These are phyloP conservation scores for Pleurotus citrinopileatus DNA, from an alignment of 768 basidiomycete genomes.

Conservation along the genomic window DNA sequence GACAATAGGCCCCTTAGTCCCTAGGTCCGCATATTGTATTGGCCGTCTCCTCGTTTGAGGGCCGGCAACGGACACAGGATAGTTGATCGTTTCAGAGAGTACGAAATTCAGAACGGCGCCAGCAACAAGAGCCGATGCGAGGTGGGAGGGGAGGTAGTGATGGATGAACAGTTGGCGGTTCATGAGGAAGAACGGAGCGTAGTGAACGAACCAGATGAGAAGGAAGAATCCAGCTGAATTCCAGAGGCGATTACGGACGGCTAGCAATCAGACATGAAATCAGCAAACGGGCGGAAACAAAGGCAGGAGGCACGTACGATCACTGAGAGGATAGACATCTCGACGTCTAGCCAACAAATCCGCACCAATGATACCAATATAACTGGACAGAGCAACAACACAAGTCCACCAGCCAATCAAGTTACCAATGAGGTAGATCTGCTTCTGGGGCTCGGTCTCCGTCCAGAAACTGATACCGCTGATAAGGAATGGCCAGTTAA, in stretches of 20 bases:
- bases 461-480: conserved; percentile 99
- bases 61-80: conserved; percentile 79
- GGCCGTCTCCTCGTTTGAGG: conserved; percentile 57
- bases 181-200: conserved; percentile 98
- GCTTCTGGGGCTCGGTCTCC: conserved; percentile 74
- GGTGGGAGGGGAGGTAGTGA: conserved; percentile 96
- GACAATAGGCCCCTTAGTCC: conserved; percentile 70
- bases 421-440: conserved; percentile 97
- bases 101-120: conserved; percentile 91
- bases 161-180: conserved; percentile 95
- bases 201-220: conserved; percentile 92
- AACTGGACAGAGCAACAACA: conserved; percentile 81
- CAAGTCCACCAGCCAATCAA: conserved; percentile 94
- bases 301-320: conserved; percentile 54
- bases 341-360: conserved; percentile 87
- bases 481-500: conserved; percentile 98
- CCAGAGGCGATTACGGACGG: conserved; percentile 90
- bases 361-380: conserved; percentile 85
- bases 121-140: conserved; percentile 88
- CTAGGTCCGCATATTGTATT: conserved; percentile 67
- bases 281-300: conserved; percentile 5
- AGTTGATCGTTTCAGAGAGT: conserved; percentile 87
- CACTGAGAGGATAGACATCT: conserved; percentile 80
- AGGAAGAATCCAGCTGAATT: conserved; percentile 97
- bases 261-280: conserved; percentile 37